phyloP scores from a whole-genome alignment of 352 stramenopile genomes.

The Phytopythium oedochilum region DNA sequence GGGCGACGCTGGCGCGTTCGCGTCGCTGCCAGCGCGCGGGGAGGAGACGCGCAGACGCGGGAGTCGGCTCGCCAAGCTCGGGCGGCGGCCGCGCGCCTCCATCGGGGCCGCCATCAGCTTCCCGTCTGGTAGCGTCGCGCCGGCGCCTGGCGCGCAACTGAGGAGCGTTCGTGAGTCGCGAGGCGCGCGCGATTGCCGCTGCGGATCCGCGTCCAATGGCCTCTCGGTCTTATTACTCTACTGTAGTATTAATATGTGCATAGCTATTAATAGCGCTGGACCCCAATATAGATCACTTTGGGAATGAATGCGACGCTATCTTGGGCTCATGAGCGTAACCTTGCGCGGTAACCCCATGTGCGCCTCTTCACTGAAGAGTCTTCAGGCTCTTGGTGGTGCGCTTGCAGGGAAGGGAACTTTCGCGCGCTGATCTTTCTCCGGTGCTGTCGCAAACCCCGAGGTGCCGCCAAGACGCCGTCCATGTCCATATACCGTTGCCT shows the following conservation, averaged over 20 bases:
- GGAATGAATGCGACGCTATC: not conserved
- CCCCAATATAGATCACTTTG: not conserved
- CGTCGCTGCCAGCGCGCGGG: not conserved
- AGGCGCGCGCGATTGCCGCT: not conserved
- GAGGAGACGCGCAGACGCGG: not conserved
- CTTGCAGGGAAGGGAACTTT: no score
- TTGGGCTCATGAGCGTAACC: not conserved
- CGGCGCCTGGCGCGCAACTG: no score
- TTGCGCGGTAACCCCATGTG: no score
- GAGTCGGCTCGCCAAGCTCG: not conserved
- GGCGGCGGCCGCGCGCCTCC: not conserved
- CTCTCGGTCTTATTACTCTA: not conserved
- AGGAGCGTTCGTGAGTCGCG: no score
- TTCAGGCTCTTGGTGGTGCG: no score
- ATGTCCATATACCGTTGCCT: no score
- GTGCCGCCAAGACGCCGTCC: no score
- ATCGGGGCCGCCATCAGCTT: no score
- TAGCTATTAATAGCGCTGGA: not conserved
- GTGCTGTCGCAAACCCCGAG: not conserved
- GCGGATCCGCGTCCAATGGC: not conserved
- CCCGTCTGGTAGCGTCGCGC: not conserved
- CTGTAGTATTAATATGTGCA: no score
- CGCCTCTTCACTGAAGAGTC: no score
- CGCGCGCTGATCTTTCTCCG: not conserved
- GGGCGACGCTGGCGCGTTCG: not conserved